These are phyloP conservation scores for Rhynchospora pubera DNA, from an alignment of 176 grass and related monocot species.

Conservation along the genomic window DNA sequence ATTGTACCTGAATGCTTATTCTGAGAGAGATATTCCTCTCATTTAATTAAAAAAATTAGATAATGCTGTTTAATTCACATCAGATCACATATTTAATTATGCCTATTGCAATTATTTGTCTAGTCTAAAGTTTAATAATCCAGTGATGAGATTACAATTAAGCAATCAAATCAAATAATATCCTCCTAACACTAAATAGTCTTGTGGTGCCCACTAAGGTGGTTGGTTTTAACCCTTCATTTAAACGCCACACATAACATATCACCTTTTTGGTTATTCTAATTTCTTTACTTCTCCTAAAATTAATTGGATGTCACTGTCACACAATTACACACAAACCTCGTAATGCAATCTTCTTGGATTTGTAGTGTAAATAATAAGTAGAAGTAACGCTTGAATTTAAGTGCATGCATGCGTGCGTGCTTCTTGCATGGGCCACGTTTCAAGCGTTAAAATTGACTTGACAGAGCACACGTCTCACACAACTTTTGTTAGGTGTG, in stretches of 20 bases:
- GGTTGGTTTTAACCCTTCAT: slow-evolving; percentile 13
- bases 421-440: neutral
- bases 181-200: slow-evolving; percentile 11
- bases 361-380: neutral
- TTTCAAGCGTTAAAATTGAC: neutral
- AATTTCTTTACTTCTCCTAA: neutral
- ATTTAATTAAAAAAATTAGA: neutral
- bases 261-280: slow-evolving; percentile 6
- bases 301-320: neutral
- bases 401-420: neutral
- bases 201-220: neutral
- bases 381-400: neutral
- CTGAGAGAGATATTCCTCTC: neutral
- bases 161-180: slow-evolving; percentile 3
- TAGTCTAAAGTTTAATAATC: neutral
- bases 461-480: slow-evolving; percentile 22
- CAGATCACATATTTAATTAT: neutral
- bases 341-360: neutral
- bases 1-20: neutral
- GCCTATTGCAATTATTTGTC: neutral
- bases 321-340: neutral
- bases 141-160: neutral
- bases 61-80: neutral
- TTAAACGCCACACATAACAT: slow-evolving; percentile 10
- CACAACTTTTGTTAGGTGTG: slow-evolving; percentile 18